A percentile compares a stretch with the other conserved stretches of the same genome.
Evolutionary conservation across 2,329 filamentous ascomycete species (phyloP).

Genomic region (Elsinoe fawcettii): DNA sequence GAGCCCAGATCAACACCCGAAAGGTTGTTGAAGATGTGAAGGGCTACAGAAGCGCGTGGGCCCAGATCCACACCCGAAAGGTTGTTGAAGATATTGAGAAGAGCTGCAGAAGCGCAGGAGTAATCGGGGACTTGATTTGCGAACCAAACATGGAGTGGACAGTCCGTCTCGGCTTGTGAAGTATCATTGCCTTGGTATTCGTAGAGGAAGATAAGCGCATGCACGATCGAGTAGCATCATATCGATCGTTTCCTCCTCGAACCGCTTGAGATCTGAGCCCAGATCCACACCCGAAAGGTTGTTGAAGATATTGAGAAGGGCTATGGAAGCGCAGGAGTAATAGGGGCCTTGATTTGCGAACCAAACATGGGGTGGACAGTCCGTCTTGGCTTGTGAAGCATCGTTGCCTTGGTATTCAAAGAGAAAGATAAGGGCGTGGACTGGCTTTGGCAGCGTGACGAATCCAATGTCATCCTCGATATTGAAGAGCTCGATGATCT

Average conservation of each 20-base stretch:
- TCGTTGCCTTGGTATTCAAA: conserved; percentile 60
- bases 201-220: conserved; percentile 85
- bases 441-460: conserved; percentile 47
- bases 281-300: conserved; percentile 62
- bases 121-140: conserved; percentile 82
- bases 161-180: conserved; percentile 43
- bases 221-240: conserved; percentile 66
- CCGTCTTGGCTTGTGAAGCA: conserved; percentile 40
- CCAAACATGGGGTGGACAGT: conserved; percentile 65
- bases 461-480: conserved; percentile 58
- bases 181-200: conserved; percentile 54
- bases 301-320: conserved; percentile 87
- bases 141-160: conserved; percentile 73
- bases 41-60: too few species aligned
- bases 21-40: too few species aligned
- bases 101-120: too few species aligned
- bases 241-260: conserved; percentile 62
- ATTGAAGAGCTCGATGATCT: conserved; percentile 67
- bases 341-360: conserved; percentile 84
- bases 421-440: conserved; percentile 83
- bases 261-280: conserved; percentile 60
- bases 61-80: too few species aligned
- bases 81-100: too few species aligned
- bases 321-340: conserved; percentile 88
- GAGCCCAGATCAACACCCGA: too few species aligned